These are phyloP conservation scores for Talaromyces atroroseus DNA, from an alignment of 2,329 filamentous ascomycete genomes.

Conservation along the genomic window DNA sequence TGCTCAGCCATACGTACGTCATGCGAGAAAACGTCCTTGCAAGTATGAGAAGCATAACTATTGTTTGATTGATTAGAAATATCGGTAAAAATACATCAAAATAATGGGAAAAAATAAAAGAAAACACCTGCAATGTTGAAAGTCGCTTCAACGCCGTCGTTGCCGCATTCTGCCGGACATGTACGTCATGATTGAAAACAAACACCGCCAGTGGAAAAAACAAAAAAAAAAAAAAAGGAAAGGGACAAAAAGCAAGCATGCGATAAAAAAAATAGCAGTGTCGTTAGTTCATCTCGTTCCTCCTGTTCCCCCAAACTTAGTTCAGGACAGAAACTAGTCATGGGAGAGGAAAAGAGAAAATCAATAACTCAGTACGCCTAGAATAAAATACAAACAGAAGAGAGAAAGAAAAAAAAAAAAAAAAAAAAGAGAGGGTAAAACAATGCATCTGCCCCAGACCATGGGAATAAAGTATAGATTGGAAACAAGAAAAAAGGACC, in stretches of 20 bases:
- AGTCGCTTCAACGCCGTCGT: background rate
- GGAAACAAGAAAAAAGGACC: slow-evolving; percentile 17
- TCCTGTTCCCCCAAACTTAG: background rate
- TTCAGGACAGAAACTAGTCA: background rate
- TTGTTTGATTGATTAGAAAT: background rate
- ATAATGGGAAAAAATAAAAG: background rate
- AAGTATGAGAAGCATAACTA: background rate
- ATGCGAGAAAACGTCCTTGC: background rate
- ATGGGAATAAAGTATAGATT: slow-evolving; percentile 19
- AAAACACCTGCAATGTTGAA: background rate
- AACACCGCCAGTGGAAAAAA: background rate
- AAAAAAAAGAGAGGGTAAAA: slow-evolving; percentile 27
- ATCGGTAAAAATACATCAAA: background rate
- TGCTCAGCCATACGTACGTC: background rate
- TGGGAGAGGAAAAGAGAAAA: slow-evolving; percentile 12
- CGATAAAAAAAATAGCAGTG: background rate
- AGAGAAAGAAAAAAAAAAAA: background rate
- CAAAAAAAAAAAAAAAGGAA: background rate
- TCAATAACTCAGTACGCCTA: slow-evolving; percentile 8
- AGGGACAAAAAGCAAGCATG: background rate
- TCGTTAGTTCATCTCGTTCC: background rate
- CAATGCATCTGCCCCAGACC: slow-evolving; percentile 32
- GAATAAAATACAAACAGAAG: slow-evolving; percentile 9
- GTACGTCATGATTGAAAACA: background rate
- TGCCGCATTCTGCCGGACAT: background rate